phyloP scores from a whole-genome alignment of 2,329 filamentous ascomycete species.

The Paraphaeosphaeria minitans region DNA sequence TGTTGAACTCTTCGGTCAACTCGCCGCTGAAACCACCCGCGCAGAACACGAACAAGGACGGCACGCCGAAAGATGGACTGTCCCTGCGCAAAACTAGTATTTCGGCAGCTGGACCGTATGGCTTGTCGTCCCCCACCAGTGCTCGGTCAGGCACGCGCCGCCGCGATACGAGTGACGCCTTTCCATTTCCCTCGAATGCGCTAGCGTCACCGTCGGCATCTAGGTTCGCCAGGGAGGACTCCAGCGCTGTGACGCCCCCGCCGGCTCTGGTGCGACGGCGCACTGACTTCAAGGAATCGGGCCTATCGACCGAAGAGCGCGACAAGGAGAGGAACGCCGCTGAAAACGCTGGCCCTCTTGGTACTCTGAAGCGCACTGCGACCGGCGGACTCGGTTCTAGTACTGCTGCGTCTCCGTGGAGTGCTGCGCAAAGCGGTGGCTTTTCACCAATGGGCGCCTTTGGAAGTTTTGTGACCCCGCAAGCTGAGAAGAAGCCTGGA shows the following conservation, averaged over 20 bases:
- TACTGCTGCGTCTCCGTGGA: slow-evolving; percentile 62
- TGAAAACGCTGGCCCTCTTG: slow-evolving; percentile 55
- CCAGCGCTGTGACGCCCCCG: slow-evolving; percentile 64
- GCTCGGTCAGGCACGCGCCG: slow-evolving; percentile 77
- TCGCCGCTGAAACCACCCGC: slow-evolving; percentile 87
- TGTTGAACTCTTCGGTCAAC: slow-evolving; percentile 87
- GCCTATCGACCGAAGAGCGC: slow-evolving; percentile 54
- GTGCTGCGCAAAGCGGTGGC: slow-evolving; percentile 63
- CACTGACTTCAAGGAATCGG: slow-evolving; percentile 64
- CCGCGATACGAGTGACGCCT: slow-evolving; percentile 81
- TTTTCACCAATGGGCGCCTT: slow-evolving; percentile 82
- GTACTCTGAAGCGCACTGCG: slow-evolving; percentile 61
- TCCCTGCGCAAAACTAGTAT: slow-evolving; percentile 83
- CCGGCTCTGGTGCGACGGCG: slow-evolving; percentile 64
- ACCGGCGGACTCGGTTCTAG: slow-evolving; percentile 60
- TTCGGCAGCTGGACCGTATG: slow-evolving; percentile 70
- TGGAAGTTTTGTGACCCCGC: slow-evolving; percentile 75
- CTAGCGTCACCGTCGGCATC: slow-evolving; percentile 65
- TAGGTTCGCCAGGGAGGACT: slow-evolving; percentile 68
- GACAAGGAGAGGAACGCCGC: slow-evolving; percentile 53
- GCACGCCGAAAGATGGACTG: slow-evolving; percentile 58
- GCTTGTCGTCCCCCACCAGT: slow-evolving; percentile 73
- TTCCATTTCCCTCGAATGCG: slow-evolving; percentile 57
- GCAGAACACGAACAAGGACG: slow-evolving; percentile 68
- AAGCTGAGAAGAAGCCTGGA: slow-evolving; percentile 70